Base-by-base conservation (phyloP, 805 yeast species). In the Kazachstania viticola region DNA sequence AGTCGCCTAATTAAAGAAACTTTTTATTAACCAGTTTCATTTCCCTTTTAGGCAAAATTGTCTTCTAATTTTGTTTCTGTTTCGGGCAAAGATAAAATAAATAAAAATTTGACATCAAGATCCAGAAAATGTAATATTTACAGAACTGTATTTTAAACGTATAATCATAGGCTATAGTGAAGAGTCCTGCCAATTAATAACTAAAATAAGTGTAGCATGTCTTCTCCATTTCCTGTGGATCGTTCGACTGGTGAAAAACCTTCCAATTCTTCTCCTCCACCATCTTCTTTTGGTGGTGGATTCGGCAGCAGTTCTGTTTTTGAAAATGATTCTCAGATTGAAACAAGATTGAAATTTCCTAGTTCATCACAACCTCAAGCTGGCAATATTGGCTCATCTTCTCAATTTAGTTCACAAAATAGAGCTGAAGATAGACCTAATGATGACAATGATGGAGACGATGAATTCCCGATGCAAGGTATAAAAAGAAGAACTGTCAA, bases 401-500 rank as follows among this genome's bases (percentile, higher is more conserved):
- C 46, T 9, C 48, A 46, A 23, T 44, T 46, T 16, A 46, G 50
- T 28, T 45, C 54, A 12, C 53, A 48, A 25, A 42, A 38, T 26
- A 19, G 9, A 7, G 22, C 7, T 7, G 22, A 19, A 19, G 22
- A 19, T 19, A 19, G 7, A 19, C 36, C 37, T 13, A 25, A 33
- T 5, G 34, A 34, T 12, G 33, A 12, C 3, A 13, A 17, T 8
- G 37, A 33, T 5, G 46, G 29, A 15, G 41, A 37, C 14, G 41
- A 45, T 25, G n/a, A n/a, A n/a, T 29, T 45, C 25, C 56, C 56
- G 7, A 41, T 53, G 41, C 50, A 46, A 30, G 51, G 49, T 21
- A 30, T 54, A 25, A 60, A 68, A 46, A 67, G 79, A 60, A 68
- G 78, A 48, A 70, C 72, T 38, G 62, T 77, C 37, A 65, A 71